A percentile compares a stretch with the other conserved stretches of the same genome.
phyloP scores from a whole-genome alignment of 148 eudicot species.

The Rheum nobile region DNA sequence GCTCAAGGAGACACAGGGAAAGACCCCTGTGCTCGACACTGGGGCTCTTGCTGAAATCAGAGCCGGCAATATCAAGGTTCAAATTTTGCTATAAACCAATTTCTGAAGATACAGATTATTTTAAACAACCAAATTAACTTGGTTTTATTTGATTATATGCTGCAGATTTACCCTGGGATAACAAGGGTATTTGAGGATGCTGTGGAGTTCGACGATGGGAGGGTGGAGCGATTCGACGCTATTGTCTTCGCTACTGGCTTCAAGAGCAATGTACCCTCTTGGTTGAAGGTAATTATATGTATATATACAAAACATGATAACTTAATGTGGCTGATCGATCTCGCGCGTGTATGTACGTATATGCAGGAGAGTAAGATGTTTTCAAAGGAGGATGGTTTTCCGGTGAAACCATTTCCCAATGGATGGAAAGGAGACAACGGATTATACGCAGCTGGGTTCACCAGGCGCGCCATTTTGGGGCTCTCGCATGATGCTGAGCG shows the following conservation, averaged over 20 bases:
- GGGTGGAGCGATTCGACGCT: conserved; percentile 41
- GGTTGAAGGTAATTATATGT: conserved; percentile 47
- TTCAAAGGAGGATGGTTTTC: conserved; percentile 50
- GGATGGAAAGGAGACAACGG: conserved; percentile 85
- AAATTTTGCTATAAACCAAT: not conserved
- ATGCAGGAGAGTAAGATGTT: conserved; percentile 37
- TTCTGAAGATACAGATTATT: too few relatives aligned
- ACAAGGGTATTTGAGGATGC: conserved; percentile 30
- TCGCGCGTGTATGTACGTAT: not conserved
- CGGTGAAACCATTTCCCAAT: conserved; percentile 48
- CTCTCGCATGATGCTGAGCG: conserved; percentile 48
- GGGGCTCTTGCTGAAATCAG: conserved; percentile 50
- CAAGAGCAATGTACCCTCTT: conserved; percentile 62
- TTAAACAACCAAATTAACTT: too few relatives aligned
- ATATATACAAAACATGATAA: not conserved
- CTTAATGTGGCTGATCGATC: too few relatives aligned
- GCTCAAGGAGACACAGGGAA: conserved; percentile 41
- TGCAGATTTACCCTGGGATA: conserved; percentile 42
- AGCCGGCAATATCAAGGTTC: conserved; percentile 17
- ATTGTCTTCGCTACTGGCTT: conserved; percentile 64
- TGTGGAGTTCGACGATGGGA: conserved; percentile 51
- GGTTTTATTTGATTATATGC: not conserved
- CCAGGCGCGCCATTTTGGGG: conserved; percentile 60
- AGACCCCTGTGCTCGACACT: conserved; percentile 67
- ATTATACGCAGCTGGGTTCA: conserved; percentile 58